phyloP scores from a whole-genome alignment of 805 yeast genomes.

The Millerozyma miso region DNA sequence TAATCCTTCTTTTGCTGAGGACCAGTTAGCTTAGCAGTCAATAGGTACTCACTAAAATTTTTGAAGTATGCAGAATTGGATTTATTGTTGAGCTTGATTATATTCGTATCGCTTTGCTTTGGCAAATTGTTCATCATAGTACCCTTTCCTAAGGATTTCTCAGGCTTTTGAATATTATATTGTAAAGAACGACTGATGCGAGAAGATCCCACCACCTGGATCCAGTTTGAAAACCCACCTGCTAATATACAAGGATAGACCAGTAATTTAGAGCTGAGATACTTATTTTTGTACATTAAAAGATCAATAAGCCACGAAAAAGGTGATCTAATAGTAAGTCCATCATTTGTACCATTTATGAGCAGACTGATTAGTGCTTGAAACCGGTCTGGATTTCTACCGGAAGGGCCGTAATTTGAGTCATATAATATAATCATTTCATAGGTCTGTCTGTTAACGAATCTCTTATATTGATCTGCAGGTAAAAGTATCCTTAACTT shows the following conservation, averaged over 20 bases:
- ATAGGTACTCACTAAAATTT: slow-evolving; percentile 27
- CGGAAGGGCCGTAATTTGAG: slow-evolving; percentile 30
- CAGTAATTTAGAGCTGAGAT: slow-evolving; percentile 30
- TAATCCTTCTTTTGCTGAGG: neutral
- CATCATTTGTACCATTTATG: slow-evolving; percentile 28
- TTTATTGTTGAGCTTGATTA: neutral
- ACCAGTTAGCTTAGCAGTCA: slow-evolving; percentile 19
- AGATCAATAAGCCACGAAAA: slow-evolving; percentile 42
- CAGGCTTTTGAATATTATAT: slow-evolving; percentile 13
- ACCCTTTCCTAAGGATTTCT: slow-evolving; percentile 15
- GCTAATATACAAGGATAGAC: slow-evolving; percentile 29
- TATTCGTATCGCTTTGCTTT: neutral
- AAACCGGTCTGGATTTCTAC: slow-evolving; percentile 24
- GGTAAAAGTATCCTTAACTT: slow-evolving; percentile 56
- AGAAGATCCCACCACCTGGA: slow-evolving; percentile 22
- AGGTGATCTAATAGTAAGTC: slow-evolving; percentile 53
- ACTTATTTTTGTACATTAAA: slow-evolving; percentile 26
- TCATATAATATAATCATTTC: slow-evolving; percentile 69
- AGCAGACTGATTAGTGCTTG: slow-evolving; percentile 34
- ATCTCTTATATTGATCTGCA: slow-evolving; percentile 48
- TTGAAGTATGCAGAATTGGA: slow-evolving; percentile 23
- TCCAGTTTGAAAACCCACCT: slow-evolving; percentile 38
- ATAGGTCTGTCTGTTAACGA: slow-evolving; percentile 49
- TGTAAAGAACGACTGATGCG: neutral
- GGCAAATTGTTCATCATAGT: slow-evolving; percentile 1